A percentile compares a stretch with the other conserved stretches of the same genome.
These are phyloP conservation scores for Psilocybe subaeruginosa DNA, from an alignment of 768 basidiomycete genomes.

Conservation along the genomic window DNA sequence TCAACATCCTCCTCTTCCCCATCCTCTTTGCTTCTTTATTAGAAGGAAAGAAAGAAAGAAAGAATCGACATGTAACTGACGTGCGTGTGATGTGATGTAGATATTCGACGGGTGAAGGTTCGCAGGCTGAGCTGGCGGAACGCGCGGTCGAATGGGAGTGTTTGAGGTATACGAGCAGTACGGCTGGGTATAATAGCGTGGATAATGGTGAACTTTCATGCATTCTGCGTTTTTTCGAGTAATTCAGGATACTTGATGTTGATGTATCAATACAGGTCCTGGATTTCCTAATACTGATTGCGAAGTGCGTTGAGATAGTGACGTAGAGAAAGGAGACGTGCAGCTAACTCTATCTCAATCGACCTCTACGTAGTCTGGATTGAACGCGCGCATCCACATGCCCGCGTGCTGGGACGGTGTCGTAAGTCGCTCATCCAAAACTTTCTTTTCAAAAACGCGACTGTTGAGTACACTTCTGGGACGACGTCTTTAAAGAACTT, in stretches of 20 bases:
- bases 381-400: slow-evolving; percentile 43
- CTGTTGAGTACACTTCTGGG: too few species aligned
- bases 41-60: not conserved
- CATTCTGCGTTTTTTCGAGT: not conserved
- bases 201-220: slow-evolving; percentile 10
- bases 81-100: slow-evolving; percentile 13
- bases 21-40: not conserved
- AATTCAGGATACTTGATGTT: too few species aligned
- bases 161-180: slow-evolving; percentile 35
- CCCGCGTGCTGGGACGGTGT: slow-evolving; percentile 45
- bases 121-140: slow-evolving; percentile 42
- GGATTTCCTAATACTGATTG: slow-evolving; percentile 48
- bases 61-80: too few species aligned
- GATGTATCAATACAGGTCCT: slow-evolving; percentile 17
- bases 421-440: slow-evolving; percentile 21
- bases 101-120: slow-evolving; percentile 32
- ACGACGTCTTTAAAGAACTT: slow-evolving; percentile 30
- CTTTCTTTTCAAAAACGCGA: too few species aligned
- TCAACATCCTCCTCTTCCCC: not conserved
- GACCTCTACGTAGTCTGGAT: slow-evolving; percentile 23
- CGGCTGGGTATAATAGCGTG: slow-evolving; percentile 31
- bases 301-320: slow-evolving; percentile 29
- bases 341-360: not conserved
- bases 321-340: too few species aligned
- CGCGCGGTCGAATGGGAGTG: slow-evolving; percentile 43